Evolutionary conservation across 2,329 filamentous ascomycete genomes (phyloP), one percentile per base, ranked within the genome.

Genomic region (Tolypocladium paradoxum): DNA sequence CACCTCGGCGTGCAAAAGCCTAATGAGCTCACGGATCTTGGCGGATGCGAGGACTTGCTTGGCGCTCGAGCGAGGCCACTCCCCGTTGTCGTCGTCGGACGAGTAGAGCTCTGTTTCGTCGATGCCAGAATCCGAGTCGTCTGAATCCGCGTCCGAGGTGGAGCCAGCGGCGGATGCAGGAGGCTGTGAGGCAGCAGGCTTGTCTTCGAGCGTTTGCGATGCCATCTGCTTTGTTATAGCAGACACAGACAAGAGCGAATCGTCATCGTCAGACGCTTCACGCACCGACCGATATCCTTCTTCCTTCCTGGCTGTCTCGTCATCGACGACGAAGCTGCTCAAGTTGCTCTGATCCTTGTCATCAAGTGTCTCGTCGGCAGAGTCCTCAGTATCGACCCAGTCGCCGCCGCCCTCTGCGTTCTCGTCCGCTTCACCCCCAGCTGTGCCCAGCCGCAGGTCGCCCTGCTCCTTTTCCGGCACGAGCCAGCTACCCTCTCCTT

Each of bases 361-460:
- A 11, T 81, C 77, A 11, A 75, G 74, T 29, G 79, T 81, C 3
- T 79, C 76, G 38, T 74, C 69, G 14, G 70, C 68, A 0, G 85
- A 88, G 62, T 93, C 87, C 33, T 87, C 82, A 0, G 85, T 83
- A 37, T 79, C 79, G 49, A 96, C 76, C 66, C 82, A 89, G 53
- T 95, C 88, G 24, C 90, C 91, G 4, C 86, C 89, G 2, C 90
- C 90, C 65, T 95, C 91, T 2, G 87, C 88, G 64, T 96, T 82
- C 67, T 95, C 90, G 57, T 95, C 89, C 51, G 90, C 87, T n/a
- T 82, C 81, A 4, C 88, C 89, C n/a, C 89, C 90, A 46, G 88
- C 87, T 64, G 84, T 87, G 48, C 87, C 88, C 18, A 91, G 75
- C n/a, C 75, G 73, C 4, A 84, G 64, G 1, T 75, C 64, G 0